phyloP scores from a whole-genome alignment of 2,329 filamentous ascomycete genomes.

The Ophiosphaerella korrae region DNA sequence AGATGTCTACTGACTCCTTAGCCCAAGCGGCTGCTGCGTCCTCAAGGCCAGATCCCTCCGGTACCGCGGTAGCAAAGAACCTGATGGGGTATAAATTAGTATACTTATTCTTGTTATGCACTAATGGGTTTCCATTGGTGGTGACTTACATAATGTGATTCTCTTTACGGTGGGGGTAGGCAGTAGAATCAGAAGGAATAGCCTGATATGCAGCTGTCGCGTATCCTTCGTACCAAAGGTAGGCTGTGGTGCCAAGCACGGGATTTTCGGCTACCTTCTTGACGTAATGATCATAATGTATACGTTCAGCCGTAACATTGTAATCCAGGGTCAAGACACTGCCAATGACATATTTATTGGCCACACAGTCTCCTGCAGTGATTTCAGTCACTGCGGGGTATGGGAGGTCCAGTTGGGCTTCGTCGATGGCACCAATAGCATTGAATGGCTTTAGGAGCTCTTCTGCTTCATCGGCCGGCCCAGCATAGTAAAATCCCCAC shows the following conservation, averaged over 20 bases:
- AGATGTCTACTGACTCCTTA: neutral
- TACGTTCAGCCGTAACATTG: neutral
- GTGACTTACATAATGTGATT: neutral
- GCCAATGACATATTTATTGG: neutral
- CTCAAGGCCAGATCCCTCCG: neutral
- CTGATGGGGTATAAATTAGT: neutral
- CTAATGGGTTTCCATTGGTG: neutral
- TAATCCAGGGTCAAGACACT: neutral
- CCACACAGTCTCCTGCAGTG: neutral
- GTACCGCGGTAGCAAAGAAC: neutral
- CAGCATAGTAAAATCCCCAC: neutral
- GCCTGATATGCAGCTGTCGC: neutral
- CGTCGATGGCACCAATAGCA: neutral
- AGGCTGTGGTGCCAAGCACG: neutral
- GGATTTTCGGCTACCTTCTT: neutral
- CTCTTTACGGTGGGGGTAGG: neutral
- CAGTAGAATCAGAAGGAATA: neutral
- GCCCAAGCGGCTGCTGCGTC: neutral
- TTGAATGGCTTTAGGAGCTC: conserved; percentile 44
- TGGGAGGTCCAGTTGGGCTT: neutral
- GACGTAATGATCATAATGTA: neutral
- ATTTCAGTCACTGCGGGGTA: neutral
- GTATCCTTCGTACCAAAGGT: neutral
- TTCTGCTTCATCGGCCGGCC: conserved; percentile 43
- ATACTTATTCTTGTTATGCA: neutral